These are phyloP conservation scores for Sedum album DNA, from an alignment of 164 flowering plant species.

Conservation along the genomic window DNA sequence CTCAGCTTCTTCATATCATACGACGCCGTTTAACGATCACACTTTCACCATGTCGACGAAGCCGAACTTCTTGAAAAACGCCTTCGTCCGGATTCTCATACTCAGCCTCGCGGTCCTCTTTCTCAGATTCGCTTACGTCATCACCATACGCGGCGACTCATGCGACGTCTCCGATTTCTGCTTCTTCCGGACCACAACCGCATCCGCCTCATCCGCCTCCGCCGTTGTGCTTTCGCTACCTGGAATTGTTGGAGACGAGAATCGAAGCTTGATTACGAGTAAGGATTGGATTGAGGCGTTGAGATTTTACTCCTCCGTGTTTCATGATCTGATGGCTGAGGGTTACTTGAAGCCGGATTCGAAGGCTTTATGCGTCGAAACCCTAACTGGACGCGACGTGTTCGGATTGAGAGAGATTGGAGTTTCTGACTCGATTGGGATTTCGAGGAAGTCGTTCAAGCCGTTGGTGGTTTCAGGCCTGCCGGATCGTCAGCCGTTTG, in stretches of 20 bases:
- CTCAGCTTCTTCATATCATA: too few species aligned
- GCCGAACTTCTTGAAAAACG: slow-evolving; percentile 37
- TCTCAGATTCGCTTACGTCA: slow-evolving; percentile 59
- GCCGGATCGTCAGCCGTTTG: slow-evolving; percentile 72
- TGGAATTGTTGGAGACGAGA: too few species aligned
- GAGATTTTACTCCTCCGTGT: too few species aligned
- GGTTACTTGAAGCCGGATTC: too few species aligned
- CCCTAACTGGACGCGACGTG: slow-evolving; percentile 80
- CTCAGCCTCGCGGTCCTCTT: slow-evolving; percentile 45
- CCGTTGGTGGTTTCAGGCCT: slow-evolving; percentile 70
- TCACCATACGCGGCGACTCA: too few species aligned
- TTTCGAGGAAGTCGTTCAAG: slow-evolving; percentile 66
- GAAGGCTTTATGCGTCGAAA: slow-evolving; percentile 70
- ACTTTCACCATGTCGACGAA: slow-evolving; percentile 23
- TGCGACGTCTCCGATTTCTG: too few species aligned
- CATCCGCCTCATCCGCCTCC: too few species aligned
- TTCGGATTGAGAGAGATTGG: slow-evolving; percentile 60
- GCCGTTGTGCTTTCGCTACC: too few species aligned
- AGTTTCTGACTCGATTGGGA: slow-evolving; percentile 58
- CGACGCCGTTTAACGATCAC: background rate
- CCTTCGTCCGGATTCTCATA: slow-evolving; percentile 47
- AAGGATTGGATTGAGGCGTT: too few species aligned
- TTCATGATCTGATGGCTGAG: too few species aligned
- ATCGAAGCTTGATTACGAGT: too few species aligned
- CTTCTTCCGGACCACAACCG: too few species aligned